Base-by-base conservation (phyloP, 208 protist species). In the Trypanosoma caninum region DNA sequence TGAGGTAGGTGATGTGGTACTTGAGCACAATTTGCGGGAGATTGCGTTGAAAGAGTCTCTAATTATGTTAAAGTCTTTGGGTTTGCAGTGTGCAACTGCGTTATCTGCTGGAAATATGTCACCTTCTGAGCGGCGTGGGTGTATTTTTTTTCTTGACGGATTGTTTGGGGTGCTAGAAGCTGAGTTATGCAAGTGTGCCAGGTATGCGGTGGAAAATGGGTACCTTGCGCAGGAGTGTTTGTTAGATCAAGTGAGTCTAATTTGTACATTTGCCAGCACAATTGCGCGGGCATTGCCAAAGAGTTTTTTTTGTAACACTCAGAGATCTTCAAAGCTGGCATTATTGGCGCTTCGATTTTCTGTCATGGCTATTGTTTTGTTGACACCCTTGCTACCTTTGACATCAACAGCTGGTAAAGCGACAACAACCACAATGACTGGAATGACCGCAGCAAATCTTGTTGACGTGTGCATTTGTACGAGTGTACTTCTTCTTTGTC, bases 251-350 rank as follows among this genome's bases (percentile, higher is more conserved):
- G 55, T 84, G 11, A 59, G 62, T 22, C 45, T 74, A 0, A 30
- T 84, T 25, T 69, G 65, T 46, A 77, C 69, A 37, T 65, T 84
- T 22, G 40, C 66, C 30, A 67, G 72, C 47, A 75, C 65, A 13
- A 42, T 84, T 10, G 53, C 79, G 22, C 38, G 58, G 2, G 79
- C 76, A 0, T 40, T 89, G 5, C 68, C 68, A 20, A 41, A 50
- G n/a, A 11, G 20, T 18, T 63, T 68, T 20, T 47, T 67, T 2
- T 74, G 69, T 41, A 63, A 20, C 22, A 30, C 38, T 1, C 4
- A 47, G 1, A 37, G 18, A 5, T 61, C 40, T 33, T 14, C 45
- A 6, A 52, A 57, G 9, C 18, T 31, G 6, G 53, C 56, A n/a
- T 38, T 53, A 20, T 31, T 79, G 10, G 66, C 68, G 8, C 59